A percentile compares a stretch with the other conserved stretches of the same genome.
Conservation (phyloP, 2,329 filamentous ascomycete species). For the Karstenula rhodostoma region DNA sequence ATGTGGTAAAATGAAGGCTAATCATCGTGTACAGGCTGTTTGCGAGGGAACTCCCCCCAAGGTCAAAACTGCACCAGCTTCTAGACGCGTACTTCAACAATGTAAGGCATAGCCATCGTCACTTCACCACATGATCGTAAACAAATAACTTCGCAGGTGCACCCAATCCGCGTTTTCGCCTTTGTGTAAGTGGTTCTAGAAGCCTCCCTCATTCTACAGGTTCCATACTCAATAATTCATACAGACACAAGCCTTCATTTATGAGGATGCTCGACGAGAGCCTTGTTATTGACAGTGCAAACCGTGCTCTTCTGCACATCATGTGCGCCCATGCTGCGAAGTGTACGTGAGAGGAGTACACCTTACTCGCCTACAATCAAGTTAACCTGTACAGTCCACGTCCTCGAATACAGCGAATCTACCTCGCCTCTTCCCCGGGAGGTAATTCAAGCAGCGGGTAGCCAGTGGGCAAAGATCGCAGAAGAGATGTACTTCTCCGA, state of each 20-base stretch:
- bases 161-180: slow-evolving; percentile 11
- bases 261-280: slow-evolving; percentile 45
- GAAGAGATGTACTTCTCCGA: slow-evolving; percentile 46
- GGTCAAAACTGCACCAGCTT: slow-evolving; percentile 33
- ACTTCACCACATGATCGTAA: not conserved
- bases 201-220: not conserved
- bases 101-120: slow-evolving; percentile 31
- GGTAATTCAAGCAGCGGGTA: slow-evolving; percentile 40
- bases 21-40: slow-evolving; percentile 29
- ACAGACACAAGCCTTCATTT: slow-evolving; percentile 44
- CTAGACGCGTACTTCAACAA: slow-evolving; percentile 45
- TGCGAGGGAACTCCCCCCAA: slow-evolving; percentile 32
- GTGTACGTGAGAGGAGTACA: not conserved
- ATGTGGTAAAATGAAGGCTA: not conserved
- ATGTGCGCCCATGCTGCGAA: slow-evolving; percentile 36
- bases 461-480: slow-evolving; percentile 43
- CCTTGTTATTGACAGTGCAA: slow-evolving; percentile 36
- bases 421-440: slow-evolving; percentile 36
- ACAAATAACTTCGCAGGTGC: not conserved
- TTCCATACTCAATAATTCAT: slow-evolving; percentile 2
- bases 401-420: slow-evolving; percentile 40
- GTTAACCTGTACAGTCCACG: slow-evolving; percentile 37
- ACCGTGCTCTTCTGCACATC: slow-evolving; percentile 41
- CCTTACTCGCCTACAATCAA: too few species aligned
- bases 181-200: slow-evolving; percentile 6